Evolutionary conservation across 768 basidiomycete species (phyloP), one percentile per base, ranked within the genome.

Genomic region (Boletus pseudopeckii): DNA sequence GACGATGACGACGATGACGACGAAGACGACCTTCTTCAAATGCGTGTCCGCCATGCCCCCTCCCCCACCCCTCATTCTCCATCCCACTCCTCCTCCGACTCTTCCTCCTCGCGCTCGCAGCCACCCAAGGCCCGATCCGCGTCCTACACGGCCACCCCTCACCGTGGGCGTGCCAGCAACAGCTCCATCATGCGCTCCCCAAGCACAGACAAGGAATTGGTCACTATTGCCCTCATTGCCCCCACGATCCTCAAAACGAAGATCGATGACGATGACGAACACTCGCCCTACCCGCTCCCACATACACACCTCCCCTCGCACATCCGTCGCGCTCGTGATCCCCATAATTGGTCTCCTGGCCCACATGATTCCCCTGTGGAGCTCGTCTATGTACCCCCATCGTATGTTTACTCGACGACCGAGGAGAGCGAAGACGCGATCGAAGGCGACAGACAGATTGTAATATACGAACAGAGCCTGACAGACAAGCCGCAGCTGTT

Each of bases 181-280:
- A 17, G 77, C 73, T 30, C 81, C 82, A 8, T 67, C 67, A 43
- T 64, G 68, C 64, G 56, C 11, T 68, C 68, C 5, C 52, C 38
- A 41, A 71, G 70, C 46, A 48, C 68, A 39, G 73, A 78, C 52
- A 69, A 77, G 30, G 84, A 86, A 38, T 79, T 81, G 28, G 71
- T 86, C 57, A 88, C 87, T 10, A 89, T 88, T 50, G 84, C 85
- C 13, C 78, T 83, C 36, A 86, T 89, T 43, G 83, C 86, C 0
- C 87, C 87, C 5, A 95, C 97, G 5, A 80, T 90, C 43, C 78
- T 98, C 59, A 99, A 98, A 75, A 90, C 90, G 17, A 81, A 76
- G 10, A 75, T 79, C 1, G 79, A 77, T 7, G 79, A 81, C 48
- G 79, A 80, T 42, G 71, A 73, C 26, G 72, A 67, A 7, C 47